Evolutionary conservation across 2,329 filamentous ascomycete species (phyloP), one percentile per base, ranked within the genome.

Genomic region (Alternaria solani): DNA sequence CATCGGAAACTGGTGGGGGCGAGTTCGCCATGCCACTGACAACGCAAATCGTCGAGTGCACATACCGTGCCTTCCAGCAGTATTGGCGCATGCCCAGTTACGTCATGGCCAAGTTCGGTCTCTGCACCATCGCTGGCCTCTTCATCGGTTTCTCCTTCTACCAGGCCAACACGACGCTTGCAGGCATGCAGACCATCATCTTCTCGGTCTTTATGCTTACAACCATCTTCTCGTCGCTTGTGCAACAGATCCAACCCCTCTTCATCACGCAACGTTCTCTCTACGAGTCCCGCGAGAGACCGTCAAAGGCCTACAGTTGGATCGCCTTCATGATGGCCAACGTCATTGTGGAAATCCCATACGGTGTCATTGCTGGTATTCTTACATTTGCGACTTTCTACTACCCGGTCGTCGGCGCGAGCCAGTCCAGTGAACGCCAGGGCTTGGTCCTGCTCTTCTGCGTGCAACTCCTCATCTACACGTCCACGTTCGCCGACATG

Each of bases 301-400:
- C 89, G 0, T 87, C 85, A 75, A 92, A 92, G 71, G 83, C 88
- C 0, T 94, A 93, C 79, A 91, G 88, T 0, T 93, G 91, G 91
- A 84, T 87, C 66, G 88, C 85, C 0, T 93, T 93, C 78, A 85
- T 93, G 75, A 79, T 90, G 3, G 86, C 89, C 71, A 91, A 92
- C 72, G 86, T 93, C 55, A 54, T 91, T 3, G 89, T 91, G 49
- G 91, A 94, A 74, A 82, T 92, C 1, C 90, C 90, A 0, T 93
- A 84, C 78, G 83, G 87, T 53, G 82, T 88, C 36, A 56, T 92
- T 9, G 86, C 87, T 1, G 88, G 85, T 12, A 78, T 91, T 23
- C 72, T 92, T 11, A 85, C 88, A 64, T 93, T 83, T 69, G 84
- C 85, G 1, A 86, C 83, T 70, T 91, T 89, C 82, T 92, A 92